Base-by-base conservation (phyloP, 495 filamentous ascomycete species). In the Xylaria palmicola region DNA sequence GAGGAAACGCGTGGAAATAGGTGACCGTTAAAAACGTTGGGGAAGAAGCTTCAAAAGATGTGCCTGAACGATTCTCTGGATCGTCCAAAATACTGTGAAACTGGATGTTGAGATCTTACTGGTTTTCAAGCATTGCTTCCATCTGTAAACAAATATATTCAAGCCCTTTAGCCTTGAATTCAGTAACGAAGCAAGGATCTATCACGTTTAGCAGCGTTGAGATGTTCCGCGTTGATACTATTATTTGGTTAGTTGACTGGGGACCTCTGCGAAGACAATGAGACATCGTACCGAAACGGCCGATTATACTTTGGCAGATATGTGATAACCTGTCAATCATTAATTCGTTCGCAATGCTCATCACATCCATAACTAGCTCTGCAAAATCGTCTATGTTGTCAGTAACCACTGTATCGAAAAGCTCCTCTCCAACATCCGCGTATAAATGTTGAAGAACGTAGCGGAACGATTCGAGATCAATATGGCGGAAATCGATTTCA, bases 301-400 rank as follows among this genome's bases (percentile, higher is more conserved):
- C 94, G 60, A 98, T 83, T 43, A 91, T 76, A 56, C 86, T 86
- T 68, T 98, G 94, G 72, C 93, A 98, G 13, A 93, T 85, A 70
- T 96, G 91, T 12, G 88, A 90, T 26, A 98, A 75, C 27, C 92
- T 80, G 69, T 97, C 93, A 36, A 98, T 83, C 92, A 98, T 96
- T 60, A 98, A 79, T 66, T 98, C 94, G 67, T 98, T 90, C 8
- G 92, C 90, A 37, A 92, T 88, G 56, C 85, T 88, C 82, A 96
- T 87, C 30, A 98, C 90, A 60, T 97, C 93, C 75, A 98, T 82
- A n/a, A 97, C 77, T 32, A 94, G 77, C 64, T 97, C 91, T 9
- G 93, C 81, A 61, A 96, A 92, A 49, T 90, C 86, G 53, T 96
- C 91, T 17, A 95, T 75, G 57, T 87, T 83, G 29, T 83, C 82